phyloP scores from a whole-genome alignment of 495 filamentous ascomycete species.

The Xylaria palmicola region DNA sequence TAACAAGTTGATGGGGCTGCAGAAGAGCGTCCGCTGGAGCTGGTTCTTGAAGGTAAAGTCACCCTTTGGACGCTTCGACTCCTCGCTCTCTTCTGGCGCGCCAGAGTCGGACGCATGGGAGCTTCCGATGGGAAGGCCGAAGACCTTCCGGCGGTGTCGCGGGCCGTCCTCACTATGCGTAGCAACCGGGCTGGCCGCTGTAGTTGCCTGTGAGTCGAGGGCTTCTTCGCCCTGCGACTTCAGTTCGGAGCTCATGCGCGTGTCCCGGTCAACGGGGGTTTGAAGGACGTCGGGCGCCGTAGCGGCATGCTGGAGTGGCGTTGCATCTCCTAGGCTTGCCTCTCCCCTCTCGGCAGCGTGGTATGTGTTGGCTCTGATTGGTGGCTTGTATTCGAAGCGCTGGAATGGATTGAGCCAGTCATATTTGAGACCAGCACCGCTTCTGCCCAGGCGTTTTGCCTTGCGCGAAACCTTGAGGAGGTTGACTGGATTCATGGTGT shows the following conservation, averaged over 20 bases:
- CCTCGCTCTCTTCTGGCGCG: conserved; percentile 35
- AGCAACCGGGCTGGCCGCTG: conserved; percentile 20
- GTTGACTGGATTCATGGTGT: conserved; percentile 38
- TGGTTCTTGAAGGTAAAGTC: conserved; percentile 69
- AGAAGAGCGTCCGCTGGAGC: conserved; percentile 66
- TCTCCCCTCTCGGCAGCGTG: conserved; percentile 24
- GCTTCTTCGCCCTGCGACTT: conserved; percentile 18
- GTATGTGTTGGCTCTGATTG: conserved; percentile 24
- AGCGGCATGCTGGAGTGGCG: conserved; percentile 18
- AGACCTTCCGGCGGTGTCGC: conserved; percentile 1
- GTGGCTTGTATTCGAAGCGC: conserved; percentile 25
- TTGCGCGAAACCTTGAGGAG: conserved; percentile 30
- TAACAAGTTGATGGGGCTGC: conserved; percentile 82
- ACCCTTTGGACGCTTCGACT: conserved; percentile 38
- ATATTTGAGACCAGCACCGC: conserved; percentile 20
- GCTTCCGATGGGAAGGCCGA: background rate
- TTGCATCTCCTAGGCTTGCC: background rate
- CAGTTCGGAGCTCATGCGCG: conserved; percentile 16
- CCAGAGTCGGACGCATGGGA: conserved; percentile 26
- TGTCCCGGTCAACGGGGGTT: conserved; percentile 18
- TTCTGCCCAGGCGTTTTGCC: conserved; percentile 31
- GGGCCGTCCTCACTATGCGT: background rate
- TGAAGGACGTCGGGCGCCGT: conserved; percentile 26
- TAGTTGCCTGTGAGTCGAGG: conserved; percentile 27
- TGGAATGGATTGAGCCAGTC: conserved; percentile 34